phyloP scores from a whole-genome alignment of 148 eudicot species.

The Silene conica region DNA sequence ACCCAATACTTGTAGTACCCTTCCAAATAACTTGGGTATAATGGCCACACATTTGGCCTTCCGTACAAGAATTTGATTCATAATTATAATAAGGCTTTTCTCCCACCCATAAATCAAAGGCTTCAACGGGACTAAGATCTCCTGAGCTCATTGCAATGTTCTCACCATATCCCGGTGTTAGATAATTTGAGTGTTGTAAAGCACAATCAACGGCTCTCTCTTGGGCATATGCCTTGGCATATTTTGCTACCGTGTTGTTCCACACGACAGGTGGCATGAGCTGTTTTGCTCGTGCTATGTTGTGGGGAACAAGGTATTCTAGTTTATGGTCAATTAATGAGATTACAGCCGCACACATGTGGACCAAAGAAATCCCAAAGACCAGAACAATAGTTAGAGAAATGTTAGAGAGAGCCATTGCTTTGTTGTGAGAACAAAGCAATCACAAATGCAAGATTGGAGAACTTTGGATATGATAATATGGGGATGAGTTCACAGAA shows the following conservation, averaged over 20 bases:
- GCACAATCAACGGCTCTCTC: conserved; percentile 41
- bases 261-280: conserved; percentile 36
- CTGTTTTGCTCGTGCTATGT: conserved; percentile 33
- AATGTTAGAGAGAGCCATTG: conserved; percentile 21
- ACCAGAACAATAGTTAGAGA: conserved; percentile 31
- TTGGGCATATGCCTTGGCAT: conserved; percentile 35
- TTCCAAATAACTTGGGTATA: conserved; percentile 58
- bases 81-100: conserved; percentile 44
- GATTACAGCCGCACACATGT: neutral
- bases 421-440: conserved; percentile 11
- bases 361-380: conserved; percentile 4
- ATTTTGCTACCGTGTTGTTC: conserved; percentile 41
- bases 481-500: neutral
- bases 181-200: conserved; percentile 33
- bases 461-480: neutral
- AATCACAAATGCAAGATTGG: neutral
- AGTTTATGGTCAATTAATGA: neutral
- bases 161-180: conserved; percentile 41
- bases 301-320: conserved; percentile 34
- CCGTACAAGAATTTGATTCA: conserved; percentile 32
- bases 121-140: conserved; percentile 24
- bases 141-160: conserved; percentile 41
- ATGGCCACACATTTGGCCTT: conserved; percentile 40
- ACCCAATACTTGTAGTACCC: conserved; percentile 41
- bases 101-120: conserved; percentile 38